phyloP scores from a whole-genome alignment of 352 stramenopile genomes.

The Phytophthora rubi region DNA sequence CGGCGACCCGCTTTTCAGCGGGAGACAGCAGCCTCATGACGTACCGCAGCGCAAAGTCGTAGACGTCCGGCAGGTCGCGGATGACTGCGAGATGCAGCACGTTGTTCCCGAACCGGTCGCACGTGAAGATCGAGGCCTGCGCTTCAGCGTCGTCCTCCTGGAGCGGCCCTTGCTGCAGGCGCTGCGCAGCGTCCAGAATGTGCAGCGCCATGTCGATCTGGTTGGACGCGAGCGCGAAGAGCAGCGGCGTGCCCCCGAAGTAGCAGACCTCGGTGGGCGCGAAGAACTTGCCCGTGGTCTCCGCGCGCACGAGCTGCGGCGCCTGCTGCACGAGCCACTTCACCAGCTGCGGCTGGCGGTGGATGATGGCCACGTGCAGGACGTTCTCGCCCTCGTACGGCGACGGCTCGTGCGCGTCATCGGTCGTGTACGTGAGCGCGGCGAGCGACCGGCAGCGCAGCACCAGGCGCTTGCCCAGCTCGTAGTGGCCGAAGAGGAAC shows the following conservation, averaged over 20 bases:
- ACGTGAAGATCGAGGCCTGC: constrained; percentile 54
- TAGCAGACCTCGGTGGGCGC: constrained; percentile 58
- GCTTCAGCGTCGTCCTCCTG: constrained; percentile 12
- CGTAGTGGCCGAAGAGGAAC: constrained; percentile 66
- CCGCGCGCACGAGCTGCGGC: constrained; percentile 49
- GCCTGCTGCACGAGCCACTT: constrained; percentile 47
- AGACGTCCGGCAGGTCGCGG: constrained; percentile 60
- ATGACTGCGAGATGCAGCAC: constrained; percentile 65
- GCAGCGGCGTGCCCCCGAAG: constrained; percentile 61
- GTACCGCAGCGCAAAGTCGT: constrained; percentile 62
- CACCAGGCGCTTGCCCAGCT: constrained; percentile 57
- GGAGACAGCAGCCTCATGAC: constrained; percentile 47
- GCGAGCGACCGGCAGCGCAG: constrained; percentile 33
- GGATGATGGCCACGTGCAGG: constrained; percentile 72
- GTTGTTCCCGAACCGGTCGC: constrained; percentile 66
- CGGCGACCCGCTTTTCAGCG: not conserved
- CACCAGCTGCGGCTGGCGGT: constrained; percentile 44
- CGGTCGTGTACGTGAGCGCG: constrained; percentile 47
- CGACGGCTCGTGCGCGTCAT: constrained; percentile 38
- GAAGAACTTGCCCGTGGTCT: constrained; percentile 64
- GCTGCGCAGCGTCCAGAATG: constrained; percentile 44
- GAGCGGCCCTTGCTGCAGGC: constrained; percentile 18
- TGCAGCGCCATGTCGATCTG: constrained; percentile 52
- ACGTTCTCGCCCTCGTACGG: constrained; percentile 72
- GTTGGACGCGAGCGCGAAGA: constrained; percentile 66